A percentile compares a stretch with the other conserved stretches of the same genome.
Conservation (phyloP, 2,329 filamentous ascomycete genomes). For the Fusarium sambucinum region DNA sequence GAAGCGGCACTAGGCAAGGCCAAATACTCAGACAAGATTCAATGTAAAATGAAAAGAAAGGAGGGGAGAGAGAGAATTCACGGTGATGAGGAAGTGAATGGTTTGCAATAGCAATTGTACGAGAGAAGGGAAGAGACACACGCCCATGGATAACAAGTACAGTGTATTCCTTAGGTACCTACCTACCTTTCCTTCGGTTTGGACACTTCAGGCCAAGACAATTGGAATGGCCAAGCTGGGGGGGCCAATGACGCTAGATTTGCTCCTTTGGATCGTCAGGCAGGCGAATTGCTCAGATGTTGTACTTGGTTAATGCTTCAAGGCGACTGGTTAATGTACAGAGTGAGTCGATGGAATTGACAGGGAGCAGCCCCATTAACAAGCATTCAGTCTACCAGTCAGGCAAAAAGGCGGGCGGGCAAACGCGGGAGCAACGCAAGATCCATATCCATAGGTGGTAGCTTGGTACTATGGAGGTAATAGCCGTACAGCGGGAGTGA, state of each 20-base stretch:
- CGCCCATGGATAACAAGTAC: constrained; percentile 3
- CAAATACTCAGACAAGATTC: constrained; percentile 14
- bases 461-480: too few relatives aligned
- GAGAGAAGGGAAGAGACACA: constrained; percentile 8
- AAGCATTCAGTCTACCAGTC: constrained; percentile 5
- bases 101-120: constrained; percentile 21
- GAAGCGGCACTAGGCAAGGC: constrained; percentile 19
- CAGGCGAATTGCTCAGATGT: constrained; percentile 45
- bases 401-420: constrained; percentile 35
- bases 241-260: constrained; percentile 46
- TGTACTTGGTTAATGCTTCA: constrained; percentile 39
- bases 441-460: not conserved
- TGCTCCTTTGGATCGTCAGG: constrained; percentile 46
- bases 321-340: constrained; percentile 36
- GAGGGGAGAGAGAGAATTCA: constrained; percentile 13
- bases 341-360: constrained; percentile 24
- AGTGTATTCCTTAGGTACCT: constrained; percentile 3
- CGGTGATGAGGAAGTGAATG: constrained; percentile 21
- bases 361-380: constrained; percentile 38
- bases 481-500: not conserved
- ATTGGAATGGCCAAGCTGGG: constrained; percentile 33
- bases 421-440: constrained; percentile 27
- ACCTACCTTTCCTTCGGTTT: constrained; percentile 4
- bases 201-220: constrained; percentile 33
- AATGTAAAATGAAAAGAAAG: constrained; percentile 9